Conservation (phyloP, 2,329 filamentous ascomycete species). For the Arthrobotrys sphaeroides region DNA sequence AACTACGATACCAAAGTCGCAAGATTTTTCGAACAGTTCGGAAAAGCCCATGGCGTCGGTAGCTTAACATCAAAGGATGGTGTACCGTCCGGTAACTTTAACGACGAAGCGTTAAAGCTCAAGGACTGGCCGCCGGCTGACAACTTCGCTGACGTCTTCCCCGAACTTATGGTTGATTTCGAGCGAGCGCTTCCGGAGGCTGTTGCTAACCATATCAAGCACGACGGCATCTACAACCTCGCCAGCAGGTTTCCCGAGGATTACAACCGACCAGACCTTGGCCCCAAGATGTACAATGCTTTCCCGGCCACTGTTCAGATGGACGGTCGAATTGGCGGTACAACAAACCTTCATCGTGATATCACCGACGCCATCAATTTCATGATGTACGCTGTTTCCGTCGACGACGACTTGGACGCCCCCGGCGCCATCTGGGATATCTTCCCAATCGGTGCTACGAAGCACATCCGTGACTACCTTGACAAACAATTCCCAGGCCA, state of each 20-base stretch:
- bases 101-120: constrained; percentile 51
- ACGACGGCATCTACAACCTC: constrained; percentile 56
- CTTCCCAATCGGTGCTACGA: constrained; percentile 56
- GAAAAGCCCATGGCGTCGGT: background rate
- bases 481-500: constrained; percentile 48
- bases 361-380: constrained; percentile 59
- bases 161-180: constrained; percentile 57
- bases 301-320: constrained; percentile 54
- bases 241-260: constrained; percentile 54
- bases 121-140: constrained; percentile 58
- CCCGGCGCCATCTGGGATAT: constrained; percentile 59
- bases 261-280: constrained; percentile 57
- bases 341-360: constrained; percentile 59
- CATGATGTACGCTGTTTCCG: constrained; percentile 56
- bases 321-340: constrained; percentile 55
- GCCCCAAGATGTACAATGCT: constrained; percentile 59
- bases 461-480: constrained; percentile 55
- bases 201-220: constrained; percentile 53
- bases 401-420: constrained; percentile 21
- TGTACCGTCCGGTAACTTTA: background rate
- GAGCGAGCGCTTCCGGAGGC: constrained; percentile 57
- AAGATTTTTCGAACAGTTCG: constrained; percentile 56
- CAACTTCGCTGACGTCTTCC: constrained; percentile 57
- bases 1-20: constrained; percentile 52
- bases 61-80: background rate